phyloP scores from a whole-genome alignment of 2,329 filamentous ascomycete genomes.

The Cytospora piceae region DNA sequence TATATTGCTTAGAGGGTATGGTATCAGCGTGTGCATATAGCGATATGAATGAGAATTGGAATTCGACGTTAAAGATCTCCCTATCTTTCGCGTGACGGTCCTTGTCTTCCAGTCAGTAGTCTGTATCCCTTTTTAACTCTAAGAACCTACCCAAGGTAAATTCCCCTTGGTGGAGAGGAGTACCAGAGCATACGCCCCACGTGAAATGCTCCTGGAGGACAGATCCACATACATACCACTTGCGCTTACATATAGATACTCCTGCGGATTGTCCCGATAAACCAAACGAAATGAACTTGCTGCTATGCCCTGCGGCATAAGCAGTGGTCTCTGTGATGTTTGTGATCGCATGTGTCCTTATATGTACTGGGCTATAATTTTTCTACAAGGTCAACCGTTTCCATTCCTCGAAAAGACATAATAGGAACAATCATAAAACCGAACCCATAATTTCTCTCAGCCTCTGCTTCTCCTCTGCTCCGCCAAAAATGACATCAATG shows the following conservation, averaged over 20 bases:
- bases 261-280: too few species aligned
- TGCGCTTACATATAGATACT: too few species aligned
- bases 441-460: slow-evolving; percentile 56
- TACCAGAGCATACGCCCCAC: too few species aligned
- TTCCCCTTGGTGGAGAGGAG: too few species aligned
- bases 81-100: neutral
- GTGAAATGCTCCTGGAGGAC: too few species aligned
- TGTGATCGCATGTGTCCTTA: neutral
- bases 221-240: too few species aligned
- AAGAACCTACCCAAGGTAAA: too few species aligned
- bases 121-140: neutral
- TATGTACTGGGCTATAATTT: neutral
- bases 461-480: slow-evolving; percentile 62
- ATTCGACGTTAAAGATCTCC: neutral
- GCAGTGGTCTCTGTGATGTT: neutral
- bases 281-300: too few species aligned
- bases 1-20: neutral
- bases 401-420: neutral
- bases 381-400: neutral
- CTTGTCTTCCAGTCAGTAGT: neutral
- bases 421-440: neutral
- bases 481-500: slow-evolving; percentile 69
- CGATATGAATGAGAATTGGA: slow-evolving; percentile 2
- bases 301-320: neutral
- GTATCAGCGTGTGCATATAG: slow-evolving; percentile 23